Base-by-base conservation (phyloP, 2,329 filamentous ascomycete genomes). In the Teratosphaeria viscida region DNA sequence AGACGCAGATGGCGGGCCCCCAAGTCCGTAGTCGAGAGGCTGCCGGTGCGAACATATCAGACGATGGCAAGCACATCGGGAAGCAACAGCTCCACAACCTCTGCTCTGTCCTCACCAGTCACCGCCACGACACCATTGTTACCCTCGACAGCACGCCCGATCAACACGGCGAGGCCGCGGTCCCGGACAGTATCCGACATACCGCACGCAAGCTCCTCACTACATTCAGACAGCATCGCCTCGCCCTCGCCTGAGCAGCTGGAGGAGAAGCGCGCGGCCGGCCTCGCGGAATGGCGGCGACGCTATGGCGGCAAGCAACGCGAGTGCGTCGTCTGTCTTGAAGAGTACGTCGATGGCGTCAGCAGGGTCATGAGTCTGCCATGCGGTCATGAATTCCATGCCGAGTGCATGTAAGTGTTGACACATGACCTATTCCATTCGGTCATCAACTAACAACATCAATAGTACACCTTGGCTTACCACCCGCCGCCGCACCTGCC, bases 301-400 rank as follows among this genome's bases (percentile, higher is more conserved):
- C 79, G 81, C 55, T 87, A 86, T 66, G 82, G 81, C 23, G 82
- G 84, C 39, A 79, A 83, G 62, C 85, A 87, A 72, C 85, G 90
- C 8, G 94, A 99, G 73, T 99, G 94, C 71, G 92, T 96, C 12
- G 92, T 99, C 2, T 99, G 94, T 68, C 78, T 99, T 37, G 94
- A 99, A 71, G 94, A 99, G 72, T 99, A 97, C 70, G 81, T 96
- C 26, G 92, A 96, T 73, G 94, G 94, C 47, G 86, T 96, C 67
- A 96, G 91, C 72, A 85, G 85, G 69, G 92, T 99, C 47, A 99
- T 99, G 94, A 95, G 91, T 71, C 77, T 99, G 61, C 94, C 94
- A 8, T 99, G 94, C 75, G 94, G 94, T 39, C 94, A 99, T 73
- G 94, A 99, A 70, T 99, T 97, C 74, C 94, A 99, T 74, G 92